Evolutionary conservation across 2,329 filamentous ascomycete genomes (phyloP), one percentile per base, ranked within the genome.

Genomic region (Arthrobotrys megalospora): DNA sequence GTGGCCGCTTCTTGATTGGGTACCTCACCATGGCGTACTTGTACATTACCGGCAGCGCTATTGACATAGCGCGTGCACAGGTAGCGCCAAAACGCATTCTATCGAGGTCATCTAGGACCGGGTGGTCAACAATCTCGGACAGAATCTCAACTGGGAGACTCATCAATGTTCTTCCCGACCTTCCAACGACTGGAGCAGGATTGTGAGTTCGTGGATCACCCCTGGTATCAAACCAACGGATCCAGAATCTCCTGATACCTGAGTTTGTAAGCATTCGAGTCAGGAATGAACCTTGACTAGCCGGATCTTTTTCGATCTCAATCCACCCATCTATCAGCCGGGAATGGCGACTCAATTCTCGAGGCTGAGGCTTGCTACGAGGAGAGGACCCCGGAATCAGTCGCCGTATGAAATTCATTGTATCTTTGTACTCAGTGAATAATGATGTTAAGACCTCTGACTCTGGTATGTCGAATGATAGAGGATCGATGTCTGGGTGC

Each of bases 11-110:
- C 45, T 24, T 45, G 41, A 72, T 58, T 3, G 75, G 75, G 58
- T 78, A 78, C 24, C 67, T 55, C 19, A 78, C 16, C 41, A 72
- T 21, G 0, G 75, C 75, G 14, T 78, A 78, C 47, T 72, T 78
- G 38, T 78, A 78, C 12, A 72, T 11, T 2, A 78, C 50, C 19
- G 75, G 75, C n/a, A 78, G 60, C 2, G 67, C 38, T 58, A 72
- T 71, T 14, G 62, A 55, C 75, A 78, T 72, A n/a, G 47, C 21
- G 0, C 66, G 52, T 1, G 62, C 21, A 16, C 67, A 72, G 1
- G 75, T 68, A 45, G 67, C 71, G 3, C 75, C 67, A 55, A 78
- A 72, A 28, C 50, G 21, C 12, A 78, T 12, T 34, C 75, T 72
- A 5, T 78, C 75, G 10, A 58, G 1, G 19, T 78, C 67, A 14